Evolutionary conservation across 2,329 filamentous ascomycete genomes (phyloP), one percentile per base, ranked within the genome.

Genomic region (Knufia fluminis): DNA sequence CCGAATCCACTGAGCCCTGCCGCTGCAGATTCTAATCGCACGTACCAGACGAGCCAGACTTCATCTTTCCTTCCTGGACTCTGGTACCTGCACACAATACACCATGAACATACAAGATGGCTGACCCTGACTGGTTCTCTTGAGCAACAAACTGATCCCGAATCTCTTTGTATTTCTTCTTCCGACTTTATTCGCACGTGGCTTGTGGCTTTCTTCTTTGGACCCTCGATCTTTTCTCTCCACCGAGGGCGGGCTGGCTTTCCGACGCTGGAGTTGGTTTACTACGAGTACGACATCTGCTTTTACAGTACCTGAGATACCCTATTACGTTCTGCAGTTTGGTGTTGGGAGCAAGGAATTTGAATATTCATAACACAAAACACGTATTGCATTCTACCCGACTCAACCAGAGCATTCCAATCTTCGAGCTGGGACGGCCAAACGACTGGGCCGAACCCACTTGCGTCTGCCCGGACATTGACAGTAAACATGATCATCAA

Each of bases 401-500:
- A n/a, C n/a, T n/a, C n/a, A n/a, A n/a, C n/a, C n/a, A n/a, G n/a
- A n/a, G n/a, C n/a, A n/a, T n/a, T n/a, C n/a, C n/a, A n/a, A n/a
- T n/a, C n/a, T n/a, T n/a, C n/a, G n/a, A n/a, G n/a, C n/a, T n/a
- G n/a, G n/a, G n/a, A n/a, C n/a, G n/a, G n/a, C n/a, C n/a, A n/a
- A n/a, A n/a, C n/a, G n/a, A n/a, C n/a, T n/a, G n/a, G n/a, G n/a
- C n/a, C n/a, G n/a, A n/a, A n/a, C n/a, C n/a, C 38, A 12, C 4
- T 22, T 22, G 17, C 38, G 38, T 10, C 38, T 17, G 14, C 19
- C 4, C 20, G 24, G n/a, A 24, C 20, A 22, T 14, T 35, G 24
- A 26, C 24, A 22, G 28, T 19, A 39, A n/a, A 42, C 6, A 90
- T 90, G 86, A 77, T 90, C 68, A 86, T 90, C 68, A 83, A 95